Percentiles rank a stretch among this genome's conserved stretches.
Conservation (phyloP, 169 alveolate species). For the Eimeria acervulina region DNA sequence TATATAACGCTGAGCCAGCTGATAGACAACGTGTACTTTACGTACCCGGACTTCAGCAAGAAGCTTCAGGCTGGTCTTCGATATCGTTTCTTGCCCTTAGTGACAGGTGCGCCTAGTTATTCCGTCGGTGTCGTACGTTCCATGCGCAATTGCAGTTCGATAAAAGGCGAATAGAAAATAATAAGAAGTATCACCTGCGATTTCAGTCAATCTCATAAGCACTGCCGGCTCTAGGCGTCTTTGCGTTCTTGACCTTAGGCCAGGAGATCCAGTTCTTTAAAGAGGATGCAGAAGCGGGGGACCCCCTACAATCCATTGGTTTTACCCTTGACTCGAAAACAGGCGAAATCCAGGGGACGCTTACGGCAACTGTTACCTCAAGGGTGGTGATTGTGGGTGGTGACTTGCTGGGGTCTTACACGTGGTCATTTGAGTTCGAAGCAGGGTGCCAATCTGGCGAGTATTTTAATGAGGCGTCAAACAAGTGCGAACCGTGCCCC, state of each 20-base stretch:
- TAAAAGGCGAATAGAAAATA: background rate
- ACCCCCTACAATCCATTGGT: slow-evolving; percentile 61
- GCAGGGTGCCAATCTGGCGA: slow-evolving; percentile 83
- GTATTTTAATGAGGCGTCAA: slow-evolving; percentile 40
- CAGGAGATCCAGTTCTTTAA: slow-evolving; percentile 76
- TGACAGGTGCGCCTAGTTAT: slow-evolving; percentile 61
- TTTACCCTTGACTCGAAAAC: slow-evolving; percentile 76
- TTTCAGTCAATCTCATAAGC: background rate
- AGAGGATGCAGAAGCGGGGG: slow-evolving; percentile 75
- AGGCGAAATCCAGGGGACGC: slow-evolving; percentile 72
- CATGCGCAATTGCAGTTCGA: background rate
- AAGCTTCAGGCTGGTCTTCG: slow-evolving; percentile 82
- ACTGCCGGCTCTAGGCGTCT: background rate
- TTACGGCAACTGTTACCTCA: slow-evolving; percentile 76
- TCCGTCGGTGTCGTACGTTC: background rate
- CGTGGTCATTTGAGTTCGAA: slow-evolving; percentile 76
- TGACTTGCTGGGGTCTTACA: slow-evolving; percentile 72
- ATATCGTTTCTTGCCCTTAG: slow-evolving; percentile 73
- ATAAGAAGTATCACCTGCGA: background rate
- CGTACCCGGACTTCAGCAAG: slow-evolving; percentile 81
- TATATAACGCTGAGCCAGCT: slow-evolving; percentile 64
- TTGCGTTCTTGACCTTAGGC: background rate
- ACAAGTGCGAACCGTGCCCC: slow-evolving; percentile 81
- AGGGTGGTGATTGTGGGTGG: slow-evolving; percentile 75
- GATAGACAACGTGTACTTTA: slow-evolving; percentile 75